Evolutionary conservation across 768 basidiomycete genomes (phyloP).

Genomic region (Rubroboletus satanas): DNA sequence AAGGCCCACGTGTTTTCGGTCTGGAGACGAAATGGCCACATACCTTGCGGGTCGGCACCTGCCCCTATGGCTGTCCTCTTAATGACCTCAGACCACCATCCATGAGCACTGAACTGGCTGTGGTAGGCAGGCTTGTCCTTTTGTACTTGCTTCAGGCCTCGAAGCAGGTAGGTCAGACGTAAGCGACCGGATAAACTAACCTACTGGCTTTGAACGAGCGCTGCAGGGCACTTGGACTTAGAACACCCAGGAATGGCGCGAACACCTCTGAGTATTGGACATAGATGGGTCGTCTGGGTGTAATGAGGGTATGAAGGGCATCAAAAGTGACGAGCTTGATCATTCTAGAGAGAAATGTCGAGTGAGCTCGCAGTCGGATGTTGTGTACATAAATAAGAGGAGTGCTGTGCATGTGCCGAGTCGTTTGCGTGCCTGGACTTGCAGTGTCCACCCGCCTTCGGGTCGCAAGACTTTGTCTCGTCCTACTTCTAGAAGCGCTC

Average conservation of each 20-base stretch:
- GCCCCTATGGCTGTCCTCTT: constrained; percentile 69
- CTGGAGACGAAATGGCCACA: constrained; percentile 16
- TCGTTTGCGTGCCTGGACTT: not conserved
- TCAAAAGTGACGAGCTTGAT: constrained; percentile 78
- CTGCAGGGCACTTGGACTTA: constrained; percentile 51
- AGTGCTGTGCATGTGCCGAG: not conserved
- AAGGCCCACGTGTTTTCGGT: constrained; percentile 20
- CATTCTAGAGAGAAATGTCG: not conserved
- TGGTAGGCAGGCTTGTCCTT: constrained; percentile 55
- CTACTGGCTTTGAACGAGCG: constrained; percentile 59
- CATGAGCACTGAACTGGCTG: constrained; percentile 40
- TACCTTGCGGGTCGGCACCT: constrained; percentile 59
- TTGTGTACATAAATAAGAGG: constrained; percentile 17
- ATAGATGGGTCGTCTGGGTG: constrained; percentile 63
- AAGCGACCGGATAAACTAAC: not conserved
- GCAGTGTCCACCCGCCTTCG: not conserved
- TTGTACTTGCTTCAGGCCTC: constrained; percentile 52
- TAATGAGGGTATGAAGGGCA: constrained; percentile 69
- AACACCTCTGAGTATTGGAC: constrained; percentile 61
- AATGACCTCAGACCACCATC: constrained; percentile 82
- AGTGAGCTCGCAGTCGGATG: not conserved
- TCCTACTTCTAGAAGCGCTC: not conserved
- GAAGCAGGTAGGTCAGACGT: constrained; percentile 4
- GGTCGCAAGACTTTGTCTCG: constrained; percentile 13
- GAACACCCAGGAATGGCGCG: constrained; percentile 58